These are phyloP conservation scores for Colletotrichum sp. DNA, from an alignment of 2,329 filamentous ascomycete species.

Conservation along the genomic window DNA sequence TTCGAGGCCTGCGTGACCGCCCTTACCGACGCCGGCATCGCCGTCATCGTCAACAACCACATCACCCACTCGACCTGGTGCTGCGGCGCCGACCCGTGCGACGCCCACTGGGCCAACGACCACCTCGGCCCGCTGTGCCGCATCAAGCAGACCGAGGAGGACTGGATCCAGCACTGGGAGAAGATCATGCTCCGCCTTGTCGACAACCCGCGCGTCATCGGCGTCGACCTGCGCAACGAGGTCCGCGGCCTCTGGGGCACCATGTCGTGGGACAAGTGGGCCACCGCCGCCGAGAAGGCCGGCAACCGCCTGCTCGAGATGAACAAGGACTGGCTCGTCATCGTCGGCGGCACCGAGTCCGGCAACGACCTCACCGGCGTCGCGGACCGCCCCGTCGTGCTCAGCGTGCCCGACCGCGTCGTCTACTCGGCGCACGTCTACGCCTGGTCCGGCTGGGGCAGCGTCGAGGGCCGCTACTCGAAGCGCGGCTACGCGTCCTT, in stretches of 20 bases:
- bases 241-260: slow-evolving; percentile 73
- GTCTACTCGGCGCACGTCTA: slow-evolving; percentile 76
- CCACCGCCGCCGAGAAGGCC: slow-evolving; percentile 65
- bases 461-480: slow-evolving; percentile 62
- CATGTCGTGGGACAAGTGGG: slow-evolving; percentile 71
- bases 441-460: slow-evolving; percentile 74
- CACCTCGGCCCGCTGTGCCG: slow-evolving; percentile 65
- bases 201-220: slow-evolving; percentile 66
- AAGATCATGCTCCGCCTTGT: slow-evolving; percentile 64
- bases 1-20: slow-evolving; percentile 63
- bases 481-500: slow-evolving; percentile 68
- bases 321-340: slow-evolving; percentile 68
- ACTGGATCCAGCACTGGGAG: slow-evolving; percentile 72
- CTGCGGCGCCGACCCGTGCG: slow-evolving; percentile 71
- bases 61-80: slow-evolving; percentile 74
- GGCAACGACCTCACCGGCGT: slow-evolving; percentile 69
- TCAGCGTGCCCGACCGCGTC: slow-evolving; percentile 59
- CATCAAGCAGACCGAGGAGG: slow-evolving; percentile 66
- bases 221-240: slow-evolving; percentile 72
- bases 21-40: slow-evolving; percentile 66
- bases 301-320: slow-evolving; percentile 65
- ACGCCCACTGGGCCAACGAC: slow-evolving; percentile 71
- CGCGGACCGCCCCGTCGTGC: slow-evolving; percentile 57
- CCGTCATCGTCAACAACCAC: slow-evolving; percentile 73
- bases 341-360: slow-evolving; percentile 72